Evolutionary conservation across 305 asterid genomes (phyloP).

Genomic region (Fraxinus xanthoxyloides): DNA sequence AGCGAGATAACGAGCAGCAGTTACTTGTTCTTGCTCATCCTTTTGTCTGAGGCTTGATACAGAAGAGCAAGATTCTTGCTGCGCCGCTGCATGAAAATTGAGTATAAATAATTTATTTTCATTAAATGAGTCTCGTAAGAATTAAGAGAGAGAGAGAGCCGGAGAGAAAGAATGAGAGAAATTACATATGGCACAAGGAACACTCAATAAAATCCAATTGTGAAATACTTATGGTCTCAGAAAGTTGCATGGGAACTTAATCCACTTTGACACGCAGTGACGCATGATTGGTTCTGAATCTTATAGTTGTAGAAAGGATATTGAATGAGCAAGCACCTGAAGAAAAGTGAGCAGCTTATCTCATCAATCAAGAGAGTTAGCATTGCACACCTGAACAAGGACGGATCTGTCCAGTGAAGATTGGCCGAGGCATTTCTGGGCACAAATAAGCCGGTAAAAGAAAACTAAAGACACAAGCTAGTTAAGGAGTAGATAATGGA

Average conservation of each 20-base stretch:
- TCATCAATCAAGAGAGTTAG: not conserved
- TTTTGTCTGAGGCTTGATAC: slow-evolving; percentile 5
- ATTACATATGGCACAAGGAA: not conserved
- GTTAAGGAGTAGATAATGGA: not conserved
- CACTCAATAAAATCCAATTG: not conserved
- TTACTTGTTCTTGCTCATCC: slow-evolving; percentile 27
- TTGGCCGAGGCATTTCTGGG: not conserved
- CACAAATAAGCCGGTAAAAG: not conserved
- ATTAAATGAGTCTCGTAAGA: not conserved
- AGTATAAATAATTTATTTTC: not conserved
- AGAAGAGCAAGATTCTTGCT: not conserved
- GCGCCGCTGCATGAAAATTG: not conserved
- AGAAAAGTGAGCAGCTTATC: not conserved
- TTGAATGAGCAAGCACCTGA: not conserved
- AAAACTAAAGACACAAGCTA: not conserved
- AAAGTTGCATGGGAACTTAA: not conserved
- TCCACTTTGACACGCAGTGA: not conserved
- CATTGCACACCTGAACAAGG: not conserved
- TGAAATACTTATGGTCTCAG: not conserved
- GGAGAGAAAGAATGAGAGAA: not conserved
- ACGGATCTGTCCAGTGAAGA: not conserved
- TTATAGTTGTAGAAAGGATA: not conserved
- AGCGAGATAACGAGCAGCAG: slow-evolving; percentile 21
- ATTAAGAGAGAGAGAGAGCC: not conserved
- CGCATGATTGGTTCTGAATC: not conserved